A percentile compares a stretch with the other conserved stretches of the same genome.
phyloP scores from a whole-genome alignment of 495 filamentous ascomycete genomes.

The Chaetomium fimeti region DNA sequence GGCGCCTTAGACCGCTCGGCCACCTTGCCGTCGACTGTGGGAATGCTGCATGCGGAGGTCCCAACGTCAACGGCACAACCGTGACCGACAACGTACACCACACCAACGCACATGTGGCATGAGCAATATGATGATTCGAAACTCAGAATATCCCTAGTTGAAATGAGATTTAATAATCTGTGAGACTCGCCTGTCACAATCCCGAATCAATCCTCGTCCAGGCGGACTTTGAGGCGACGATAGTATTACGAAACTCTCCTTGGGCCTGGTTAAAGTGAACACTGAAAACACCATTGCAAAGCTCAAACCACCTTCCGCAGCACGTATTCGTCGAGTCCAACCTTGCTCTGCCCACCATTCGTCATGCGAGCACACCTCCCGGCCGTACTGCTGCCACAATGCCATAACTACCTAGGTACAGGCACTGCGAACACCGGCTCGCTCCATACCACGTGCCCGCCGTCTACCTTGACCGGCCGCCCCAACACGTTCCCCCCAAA shows the following conservation, averaged over 20 bases:
- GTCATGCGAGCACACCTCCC: neutral
- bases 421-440: neutral
- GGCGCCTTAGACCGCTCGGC: slow-evolving; percentile 24
- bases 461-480: neutral
- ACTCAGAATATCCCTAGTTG: too few relatives aligned
- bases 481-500: neutral
- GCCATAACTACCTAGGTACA: slow-evolving; percentile 9
- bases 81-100: neutral
- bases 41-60: neutral
- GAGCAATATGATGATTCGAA: too few relatives aligned
- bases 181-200: too few relatives aligned
- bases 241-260: too few relatives aligned
- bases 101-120: neutral
- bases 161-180: too few relatives aligned
- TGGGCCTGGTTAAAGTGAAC: too few relatives aligned
- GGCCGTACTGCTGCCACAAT: neutral
- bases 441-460: too few relatives aligned
- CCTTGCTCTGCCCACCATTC: neutral
- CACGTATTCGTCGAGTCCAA: neutral
- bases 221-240: too few relatives aligned
- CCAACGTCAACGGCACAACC: neutral
- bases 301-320: neutral
- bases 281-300: neutral
- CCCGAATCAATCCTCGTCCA: too few relatives aligned
- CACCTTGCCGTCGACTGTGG: slow-evolving; percentile 15